A percentile compares a stretch with the other conserved stretches of the same genome.
phyloP scores from a whole-genome alignment of 2,329 filamentous ascomycete genomes.

The Pestalotiopsis fici region DNA sequence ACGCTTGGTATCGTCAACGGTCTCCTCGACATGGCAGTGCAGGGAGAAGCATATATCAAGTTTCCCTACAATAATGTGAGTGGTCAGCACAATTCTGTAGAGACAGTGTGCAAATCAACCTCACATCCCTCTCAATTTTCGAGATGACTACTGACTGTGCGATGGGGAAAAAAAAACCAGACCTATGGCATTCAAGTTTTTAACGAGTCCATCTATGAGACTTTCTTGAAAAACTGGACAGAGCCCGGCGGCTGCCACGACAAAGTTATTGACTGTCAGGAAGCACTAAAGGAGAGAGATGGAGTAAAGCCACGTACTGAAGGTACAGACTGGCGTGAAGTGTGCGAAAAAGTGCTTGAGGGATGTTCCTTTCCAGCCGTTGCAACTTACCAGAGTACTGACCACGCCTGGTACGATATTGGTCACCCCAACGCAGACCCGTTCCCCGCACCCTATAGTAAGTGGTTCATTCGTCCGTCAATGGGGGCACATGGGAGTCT shows the following conservation, averaged over 20 bases:
- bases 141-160: not conserved
- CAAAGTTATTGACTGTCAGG: constrained; percentile 3
- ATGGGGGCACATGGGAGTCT: too few species aligned
- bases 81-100: too few species aligned
- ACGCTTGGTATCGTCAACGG: constrained; percentile 59
- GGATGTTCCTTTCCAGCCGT: not conserved
- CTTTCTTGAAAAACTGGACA: constrained; percentile 7
- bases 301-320: not conserved
- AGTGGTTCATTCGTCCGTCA: not conserved
- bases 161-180: not conserved
- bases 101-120: too few species aligned
- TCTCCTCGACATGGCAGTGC: constrained; percentile 48
- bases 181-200: constrained; percentile 11
- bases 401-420: constrained; percentile 18
- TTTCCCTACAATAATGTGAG: constrained; percentile 47
- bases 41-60: constrained; percentile 43
- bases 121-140: constrained; percentile 1
- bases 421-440: constrained; percentile 45
- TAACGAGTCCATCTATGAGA: constrained; percentile 9
- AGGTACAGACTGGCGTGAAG: not conserved
- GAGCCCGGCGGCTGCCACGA: constrained; percentile 10
- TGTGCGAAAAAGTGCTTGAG: constrained; percentile 11
- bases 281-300: constrained; percentile 10
- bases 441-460: constrained; percentile 50
- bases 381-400: not conserved